Base-by-base conservation (phyloP, 2,329 filamentous ascomycete genomes). In the Ambrosiella cleistominuta region DNA sequence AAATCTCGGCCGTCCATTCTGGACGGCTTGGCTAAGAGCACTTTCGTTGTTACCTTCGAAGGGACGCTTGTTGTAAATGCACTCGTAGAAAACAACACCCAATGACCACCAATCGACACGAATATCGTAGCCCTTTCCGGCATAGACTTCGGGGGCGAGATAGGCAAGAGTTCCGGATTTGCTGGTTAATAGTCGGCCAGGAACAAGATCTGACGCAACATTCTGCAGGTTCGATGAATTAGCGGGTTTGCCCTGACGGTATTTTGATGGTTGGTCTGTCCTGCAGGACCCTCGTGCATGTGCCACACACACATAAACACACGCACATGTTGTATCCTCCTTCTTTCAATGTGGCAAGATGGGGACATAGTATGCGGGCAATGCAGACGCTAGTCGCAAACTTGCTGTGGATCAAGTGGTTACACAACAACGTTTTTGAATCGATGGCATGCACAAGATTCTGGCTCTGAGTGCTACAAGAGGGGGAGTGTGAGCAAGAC, bases 41-140 rank as follows among this genome's bases (percentile, higher is more conserved):
- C 88, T 83, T 67, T 96, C 89, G 53, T 83, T 90, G 64, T 83
- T 88, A 57, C 88, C 91, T 66, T 96, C 89, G 63, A 97, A 98
- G 19, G 93, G 93, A 65, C 93, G 81, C 88, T 94, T 97, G 73
- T 94, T 95, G 74, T 97, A 98, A 63, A 98, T 96, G 77, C 93
- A 97, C 70, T 98, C 93, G 70, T 96, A 98, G 70, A 97, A 97
- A n/a, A 95, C 79, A 51, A 98, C 93, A 54, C 93, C 93, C 19
- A 98, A 72, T 5, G 93, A 97, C 93, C 93, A 98, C 93, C 93
- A 98, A 69, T 98, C 93, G 47, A 93, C 90, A 64, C 93, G 87
- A 52, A 83, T 82, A 61, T 86, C 83, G 67, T 98, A 98, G 44
- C 93, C 93, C 62, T 82, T 84, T 54, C 91, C 91, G 63, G 83